phyloP scores from a whole-genome alignment of 2,329 filamentous ascomycete genomes.

The Aspergillus aculeatinus region DNA sequence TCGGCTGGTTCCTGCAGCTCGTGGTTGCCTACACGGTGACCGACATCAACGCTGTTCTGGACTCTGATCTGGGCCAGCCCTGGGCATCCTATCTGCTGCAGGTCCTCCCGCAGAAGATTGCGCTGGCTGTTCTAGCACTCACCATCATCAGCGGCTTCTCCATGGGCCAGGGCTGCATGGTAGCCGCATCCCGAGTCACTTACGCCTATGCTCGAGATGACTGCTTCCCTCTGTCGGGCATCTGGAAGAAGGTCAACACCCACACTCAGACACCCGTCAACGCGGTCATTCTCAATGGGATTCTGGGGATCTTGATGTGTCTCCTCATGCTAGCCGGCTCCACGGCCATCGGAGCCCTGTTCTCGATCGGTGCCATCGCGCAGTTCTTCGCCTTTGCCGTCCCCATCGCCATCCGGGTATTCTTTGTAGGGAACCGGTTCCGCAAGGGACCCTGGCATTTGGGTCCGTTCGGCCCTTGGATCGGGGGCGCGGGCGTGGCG shows the following conservation, averaged over 20 bases:
- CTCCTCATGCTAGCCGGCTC: conserved; percentile 65
- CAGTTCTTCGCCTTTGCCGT: conserved; percentile 58
- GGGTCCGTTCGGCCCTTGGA: conserved; percentile 57
- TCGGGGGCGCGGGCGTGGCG: conserved; percentile 56
- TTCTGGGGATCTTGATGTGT: conserved; percentile 59
- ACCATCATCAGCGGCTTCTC: conserved; percentile 69
- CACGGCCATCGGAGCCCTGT: conserved; percentile 65
- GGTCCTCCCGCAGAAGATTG: conserved; percentile 59
- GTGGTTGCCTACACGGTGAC: conserved; percentile 71
- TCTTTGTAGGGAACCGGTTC: conserved; percentile 61
- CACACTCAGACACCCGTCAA: conserved; percentile 67
- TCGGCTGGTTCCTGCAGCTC: conserved; percentile 73
- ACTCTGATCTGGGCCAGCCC: conserved; percentile 65
- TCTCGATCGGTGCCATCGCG: conserved; percentile 68
- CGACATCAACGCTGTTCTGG: conserved; percentile 59
- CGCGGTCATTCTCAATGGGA: conserved; percentile 66
- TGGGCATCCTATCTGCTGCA: conserved; percentile 70
- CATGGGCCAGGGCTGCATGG: conserved; percentile 73
- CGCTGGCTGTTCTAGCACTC: conserved; percentile 62
- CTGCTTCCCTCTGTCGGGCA: conserved; percentile 62
- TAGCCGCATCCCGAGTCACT: conserved; percentile 65
- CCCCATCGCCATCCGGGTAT: conserved; percentile 45
- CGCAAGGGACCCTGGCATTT: conserved; percentile 68
- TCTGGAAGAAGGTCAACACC: conserved; percentile 61
- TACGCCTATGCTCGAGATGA: conserved; percentile 73